Evolutionary conservation across 148 eudicot species (phyloP), one percentile per base, ranked within the genome.

Genomic region (Diospyros kaki): DNA sequence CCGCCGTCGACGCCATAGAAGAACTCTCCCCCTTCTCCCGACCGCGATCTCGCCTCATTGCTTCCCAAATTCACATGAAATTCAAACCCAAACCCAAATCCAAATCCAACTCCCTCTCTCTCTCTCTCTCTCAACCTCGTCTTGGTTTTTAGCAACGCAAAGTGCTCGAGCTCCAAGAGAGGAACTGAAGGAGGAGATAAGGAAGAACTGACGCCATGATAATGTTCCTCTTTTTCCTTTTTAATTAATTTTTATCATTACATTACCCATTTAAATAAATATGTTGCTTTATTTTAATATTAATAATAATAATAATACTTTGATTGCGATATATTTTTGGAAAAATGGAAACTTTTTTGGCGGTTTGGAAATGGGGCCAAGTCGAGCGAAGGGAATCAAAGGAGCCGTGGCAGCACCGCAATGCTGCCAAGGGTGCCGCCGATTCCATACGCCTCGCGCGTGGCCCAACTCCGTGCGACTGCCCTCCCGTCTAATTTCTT

Each of bases 21-120:
- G 77, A 60, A 15, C 58, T n/a, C 75, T 70, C 41, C 45, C 79
- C 52, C 43, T 72, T 68, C 9, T 51, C 76, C 38, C 48, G 75
- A n/a, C 76, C 82, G 9, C 84, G 83, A 38, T 82, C 85, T 76
- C 87, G 48, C 79, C 84, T 87, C 89, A 87, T 87, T 40, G 9
- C 72, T 7, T 69, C 17, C 75, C 0, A 3, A 38, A 3, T 17
- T 41, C 58, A 40, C 62, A 63, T 38, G 42, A 63, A 73, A 60
- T 61, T 73, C 42, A 18, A 55, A 70, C 50, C 7, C 73, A 3
- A 43, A 55, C 54, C 6, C 1, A 53, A 45, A 44, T 15, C 9
- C 71, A 2, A 68, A 42, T 58, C 50, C 54, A 50, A 42, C 71
- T 50, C n/a, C n/a, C n/a, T n/a, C 0, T 9, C 45, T 3, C 39